Base-by-base conservation (phyloP, 2,329 filamentous ascomycete genomes). In the Penicillium digitatum region DNA sequence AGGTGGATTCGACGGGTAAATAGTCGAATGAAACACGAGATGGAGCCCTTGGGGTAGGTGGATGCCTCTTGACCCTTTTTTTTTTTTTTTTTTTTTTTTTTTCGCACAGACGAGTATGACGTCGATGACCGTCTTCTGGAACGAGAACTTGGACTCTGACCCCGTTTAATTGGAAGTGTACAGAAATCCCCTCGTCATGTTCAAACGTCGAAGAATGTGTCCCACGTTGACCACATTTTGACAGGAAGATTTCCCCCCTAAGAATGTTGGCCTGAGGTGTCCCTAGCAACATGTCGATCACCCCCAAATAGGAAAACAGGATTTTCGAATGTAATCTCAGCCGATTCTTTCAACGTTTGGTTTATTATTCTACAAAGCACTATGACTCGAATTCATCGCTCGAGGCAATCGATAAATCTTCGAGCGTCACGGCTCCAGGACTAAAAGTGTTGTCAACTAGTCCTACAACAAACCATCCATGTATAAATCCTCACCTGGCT, bases 241-340 rank as follows among this genome's bases (percentile, higher is more conserved):
- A 39, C 34, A 27, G 46, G 37, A 38, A 31, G 18, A 24, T 49
- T 49, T 49, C 35, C 8, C 5, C 38, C 31, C 45, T 24, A 39
- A 16, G 6, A 49, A 49, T 49, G 37, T 11, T 32, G 47, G 47
- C 47, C 47, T 49, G 37, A 49, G 47, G 47, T n/a, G n/a, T 39
- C 46, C 46, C 46, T 48, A 7, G 45, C 44, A 47, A 26, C 10
- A 2, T 42, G 47, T 18, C 37, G 47, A 49, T 47, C 44, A n/a
- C 37, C 9, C 16, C 12, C 10, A 49, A 49, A 39, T 26, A 39
- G 46, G 47, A 49, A 44, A 44, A 32, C 42, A 31, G 27, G 27
- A 42, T 49, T 32, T 18, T 37, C 34, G 7, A 3, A 35, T 16
- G n/a, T 37, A 4, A 37, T 37, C 18, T 18, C 34, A 18, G 9